These are phyloP conservation scores for Carex kokanica DNA, from an alignment of 176 grass and related monocot genomes.

Conservation along the genomic window DNA sequence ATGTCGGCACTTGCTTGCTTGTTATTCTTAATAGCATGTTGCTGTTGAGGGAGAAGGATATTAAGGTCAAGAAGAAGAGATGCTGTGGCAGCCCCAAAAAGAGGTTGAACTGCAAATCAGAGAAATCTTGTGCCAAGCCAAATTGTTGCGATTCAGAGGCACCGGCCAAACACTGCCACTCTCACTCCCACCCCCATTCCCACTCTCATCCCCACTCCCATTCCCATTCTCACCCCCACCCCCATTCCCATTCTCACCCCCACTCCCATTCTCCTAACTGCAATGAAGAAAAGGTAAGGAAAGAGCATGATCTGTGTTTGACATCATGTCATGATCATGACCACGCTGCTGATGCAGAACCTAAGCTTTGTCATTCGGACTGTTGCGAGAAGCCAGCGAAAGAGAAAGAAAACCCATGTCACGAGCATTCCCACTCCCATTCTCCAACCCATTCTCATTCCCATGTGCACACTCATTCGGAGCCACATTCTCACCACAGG, in stretches of 20 bases:
- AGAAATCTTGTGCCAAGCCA: slow-evolving; percentile 33
- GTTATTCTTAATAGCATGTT: slow-evolving; percentile 98
- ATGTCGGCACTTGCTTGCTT: slow-evolving; percentile 91
- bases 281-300: slow-evolving; percentile 22
- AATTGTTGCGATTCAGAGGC: slow-evolving; percentile 25
- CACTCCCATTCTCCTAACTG: slow-evolving; percentile 23
- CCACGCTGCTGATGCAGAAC: slow-evolving; percentile 27
- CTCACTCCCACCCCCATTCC: slow-evolving; percentile 2
- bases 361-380: slow-evolving; percentile 18
- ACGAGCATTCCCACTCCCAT: neutral
- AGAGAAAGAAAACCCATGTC: neutral
- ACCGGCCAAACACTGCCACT: slow-evolving; percentile 26
- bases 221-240: slow-evolving; percentile 20
- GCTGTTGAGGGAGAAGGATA: slow-evolving; percentile 46
- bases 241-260: neutral
- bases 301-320: neutral
- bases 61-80: slow-evolving; percentile 33
- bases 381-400: slow-evolving; percentile 44
- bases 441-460: neutral
- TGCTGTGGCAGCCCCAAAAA: slow-evolving; percentile 41
- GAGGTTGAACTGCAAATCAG: slow-evolving; percentile 30
- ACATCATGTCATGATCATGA: slow-evolving; percentile 12
- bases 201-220: neutral
- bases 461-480: neutral
- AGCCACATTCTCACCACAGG: neutral